These are phyloP conservation scores for Pichia eremophila DNA, from an alignment of 805 yeast genomes.

Conservation along the genomic window DNA sequence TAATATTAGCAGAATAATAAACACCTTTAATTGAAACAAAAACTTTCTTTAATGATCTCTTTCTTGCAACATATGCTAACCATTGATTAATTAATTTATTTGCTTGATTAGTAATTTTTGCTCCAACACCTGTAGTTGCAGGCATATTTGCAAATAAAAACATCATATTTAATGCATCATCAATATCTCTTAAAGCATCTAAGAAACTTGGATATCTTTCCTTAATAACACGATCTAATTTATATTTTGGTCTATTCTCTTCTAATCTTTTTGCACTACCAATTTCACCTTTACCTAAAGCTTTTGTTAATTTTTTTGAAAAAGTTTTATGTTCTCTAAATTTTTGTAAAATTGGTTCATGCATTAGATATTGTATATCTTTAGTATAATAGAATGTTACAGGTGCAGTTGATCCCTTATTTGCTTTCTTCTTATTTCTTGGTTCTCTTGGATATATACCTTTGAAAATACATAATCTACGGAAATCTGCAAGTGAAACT, in stretches of 20 bases:
- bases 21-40: conserved; percentile 97
- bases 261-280: conserved; percentile 82
- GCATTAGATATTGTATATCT: conserved; percentile 90
- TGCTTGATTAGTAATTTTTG: conserved; percentile 81
- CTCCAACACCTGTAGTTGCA: conserved; percentile 73
- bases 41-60: conserved; percentile 72
- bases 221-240: conserved; percentile 81
- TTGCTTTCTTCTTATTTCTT: conserved; percentile 89
- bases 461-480: conserved; percentile 93
- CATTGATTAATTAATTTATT: conserved; percentile 84
- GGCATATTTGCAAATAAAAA: conserved; percentile 93
- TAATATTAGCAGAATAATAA: conserved; percentile 81
- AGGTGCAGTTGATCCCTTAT: conserved; percentile 95
- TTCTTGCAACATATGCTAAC: conserved; percentile 87
- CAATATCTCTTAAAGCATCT: conserved; percentile 88
- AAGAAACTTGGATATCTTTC: conserved; percentile 92
- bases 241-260: conserved; percentile 70
- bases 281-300: conserved; percentile 87
- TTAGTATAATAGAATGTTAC: conserved; percentile 88
- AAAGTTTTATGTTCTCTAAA: conserved; percentile 95
- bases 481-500: conserved; percentile 90
- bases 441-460: conserved; percentile 98
- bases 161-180: conserved; percentile 92
- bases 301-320: conserved; percentile 80
- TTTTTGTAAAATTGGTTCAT: conserved; percentile 85